These are phyloP conservation scores for Sphagnum contortum DNA, from an alignment of 225 moss, liverwort and hornwort species.

Conservation along the genomic window DNA sequence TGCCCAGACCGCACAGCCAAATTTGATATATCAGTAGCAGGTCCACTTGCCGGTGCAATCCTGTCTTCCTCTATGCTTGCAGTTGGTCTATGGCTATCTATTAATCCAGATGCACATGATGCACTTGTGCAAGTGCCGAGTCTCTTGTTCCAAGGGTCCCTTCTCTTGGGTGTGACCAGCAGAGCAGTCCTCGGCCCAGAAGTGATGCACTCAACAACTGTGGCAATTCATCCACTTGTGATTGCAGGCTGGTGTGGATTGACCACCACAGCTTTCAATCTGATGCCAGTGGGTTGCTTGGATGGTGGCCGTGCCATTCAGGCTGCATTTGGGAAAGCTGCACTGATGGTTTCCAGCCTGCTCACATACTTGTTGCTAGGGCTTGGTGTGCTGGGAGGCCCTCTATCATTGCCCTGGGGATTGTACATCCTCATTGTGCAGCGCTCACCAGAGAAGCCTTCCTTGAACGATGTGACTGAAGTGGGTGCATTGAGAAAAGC, in stretches of 20 bases:
- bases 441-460: constrained; percentile 83
- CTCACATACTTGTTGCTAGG: constrained; percentile 77
- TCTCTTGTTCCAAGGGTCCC: constrained; percentile 81
- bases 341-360: constrained; percentile 67
- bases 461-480: constrained; percentile 77
- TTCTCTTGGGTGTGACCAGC: constrained; percentile 63
- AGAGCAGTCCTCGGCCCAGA: constrained; percentile 53
- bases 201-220: constrained; percentile 73
- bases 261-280: constrained; percentile 92
- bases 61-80: constrained; percentile 81
- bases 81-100: constrained; percentile 72
- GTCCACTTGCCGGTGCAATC: constrained; percentile 76
- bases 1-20: constrained; percentile 81
- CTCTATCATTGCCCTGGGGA: constrained; percentile 90
- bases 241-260: constrained; percentile 97
- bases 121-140: constrained; percentile 94
- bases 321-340: constrained; percentile 69
- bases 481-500: constrained; percentile 66
- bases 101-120: constrained; percentile 61
- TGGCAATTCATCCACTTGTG: constrained; percentile 85
- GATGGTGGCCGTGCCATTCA: constrained; percentile 93
- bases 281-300: constrained; percentile 87
- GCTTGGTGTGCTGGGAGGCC: constrained; percentile 81
- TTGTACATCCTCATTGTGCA: constrained; percentile 82
- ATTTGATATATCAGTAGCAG: constrained; percentile 86